A percentile compares a stretch with the other conserved stretches of the same genome.
Conservation (phyloP, 345 rosid species). For the Lepidium sativum region DNA sequence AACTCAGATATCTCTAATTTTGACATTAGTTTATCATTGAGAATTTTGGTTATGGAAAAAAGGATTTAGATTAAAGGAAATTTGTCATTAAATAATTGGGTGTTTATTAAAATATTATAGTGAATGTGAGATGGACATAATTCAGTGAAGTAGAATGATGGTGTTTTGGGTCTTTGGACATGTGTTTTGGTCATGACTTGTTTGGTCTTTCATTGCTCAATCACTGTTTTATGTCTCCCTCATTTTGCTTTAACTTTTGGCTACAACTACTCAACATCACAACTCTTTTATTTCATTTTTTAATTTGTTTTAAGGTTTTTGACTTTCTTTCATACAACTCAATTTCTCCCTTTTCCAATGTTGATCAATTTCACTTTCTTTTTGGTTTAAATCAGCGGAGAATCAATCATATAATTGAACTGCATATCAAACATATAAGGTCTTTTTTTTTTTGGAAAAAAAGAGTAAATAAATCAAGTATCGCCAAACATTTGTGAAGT, state of each 20-base stretch:
- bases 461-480: neutral
- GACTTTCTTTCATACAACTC: conserved; percentile 14
- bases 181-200: conserved; percentile 27
- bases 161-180: conserved; percentile 26
- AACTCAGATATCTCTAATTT: neutral
- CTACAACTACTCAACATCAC: conserved; percentile 21
- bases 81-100: neutral
- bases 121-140: conserved; percentile 6
- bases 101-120: neutral
- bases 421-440: neutral
- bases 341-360: conserved; percentile 7
- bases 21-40: neutral
- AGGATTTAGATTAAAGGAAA: neutral
- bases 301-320: conserved; percentile 12
- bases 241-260: conserved; percentile 30
- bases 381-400: neutral
- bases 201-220: conserved; percentile 26
- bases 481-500: neutral
- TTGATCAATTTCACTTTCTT: conserved; percentile 11
- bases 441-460: neutral
- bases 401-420: neutral
- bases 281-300: conserved; percentile 1
- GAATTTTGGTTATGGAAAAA: neutral
- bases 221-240: conserved; percentile 31
- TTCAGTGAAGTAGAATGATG: conserved; percentile 21